These are phyloP conservation scores for Trichophyton rubrum DNA, from an alignment of 2,329 filamentous ascomycete species.

Conservation along the genomic window DNA sequence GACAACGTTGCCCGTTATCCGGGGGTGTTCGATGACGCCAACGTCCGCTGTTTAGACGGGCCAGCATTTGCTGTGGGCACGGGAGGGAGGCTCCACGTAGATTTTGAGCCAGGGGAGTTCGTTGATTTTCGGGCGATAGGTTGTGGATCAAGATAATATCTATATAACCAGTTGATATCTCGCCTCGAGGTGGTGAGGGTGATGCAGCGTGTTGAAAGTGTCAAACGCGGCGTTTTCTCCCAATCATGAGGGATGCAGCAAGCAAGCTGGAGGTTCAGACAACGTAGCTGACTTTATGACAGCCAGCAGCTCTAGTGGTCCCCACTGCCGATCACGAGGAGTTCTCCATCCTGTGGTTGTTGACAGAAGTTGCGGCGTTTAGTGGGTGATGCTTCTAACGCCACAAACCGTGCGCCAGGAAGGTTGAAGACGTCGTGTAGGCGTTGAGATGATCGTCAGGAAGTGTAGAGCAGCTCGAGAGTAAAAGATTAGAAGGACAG, in stretches of 20 bases:
- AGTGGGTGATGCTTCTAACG: not conserved
- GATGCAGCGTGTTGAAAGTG: not conserved
- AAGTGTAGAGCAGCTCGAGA: too few species aligned
- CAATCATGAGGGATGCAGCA: not conserved
- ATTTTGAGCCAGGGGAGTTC: not conserved
- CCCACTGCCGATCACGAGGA: not conserved
- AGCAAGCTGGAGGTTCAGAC: not conserved
- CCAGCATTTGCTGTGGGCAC: constrained; percentile 24
- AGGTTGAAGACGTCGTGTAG: not conserved
- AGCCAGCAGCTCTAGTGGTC: not conserved
- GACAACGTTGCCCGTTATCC: not conserved
- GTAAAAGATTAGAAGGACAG: not conserved
- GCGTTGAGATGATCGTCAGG: not conserved
- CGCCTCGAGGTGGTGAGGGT: not conserved
- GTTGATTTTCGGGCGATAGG: not conserved
- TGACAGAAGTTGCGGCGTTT: not conserved
- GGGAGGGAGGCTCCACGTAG: constrained; percentile 17
- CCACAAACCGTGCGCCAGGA: not conserved
- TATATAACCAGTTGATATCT: not conserved
- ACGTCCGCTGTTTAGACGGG: constrained; percentile 23
- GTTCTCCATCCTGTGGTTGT: not conserved
- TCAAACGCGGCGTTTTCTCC: not conserved
- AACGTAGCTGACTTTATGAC: not conserved
- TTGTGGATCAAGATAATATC: not conserved
- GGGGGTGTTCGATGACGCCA: constrained; percentile 18